These are phyloP conservation scores for Telopea speciosissima DNA, from an alignment of 177 flowering plant genomes.

Conservation along the genomic window DNA sequence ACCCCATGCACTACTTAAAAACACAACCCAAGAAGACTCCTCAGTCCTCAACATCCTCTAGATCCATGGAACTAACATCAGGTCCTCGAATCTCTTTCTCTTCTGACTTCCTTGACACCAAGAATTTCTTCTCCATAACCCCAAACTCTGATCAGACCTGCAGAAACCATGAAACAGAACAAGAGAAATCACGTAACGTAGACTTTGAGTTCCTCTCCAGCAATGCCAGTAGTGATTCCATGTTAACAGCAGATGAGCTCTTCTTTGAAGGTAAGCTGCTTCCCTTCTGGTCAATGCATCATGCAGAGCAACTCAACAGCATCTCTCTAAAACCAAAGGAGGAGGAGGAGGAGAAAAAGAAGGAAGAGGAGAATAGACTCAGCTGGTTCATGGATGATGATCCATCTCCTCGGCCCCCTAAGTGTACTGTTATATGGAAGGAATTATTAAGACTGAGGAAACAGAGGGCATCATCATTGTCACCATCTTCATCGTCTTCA, in stretches of 20 bases:
- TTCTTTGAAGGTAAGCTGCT: constrained; percentile 77
- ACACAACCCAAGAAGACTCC: constrained; percentile 9
- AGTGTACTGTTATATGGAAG: constrained; percentile 85
- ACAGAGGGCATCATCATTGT: constrained; percentile 38
- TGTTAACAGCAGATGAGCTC: constrained; percentile 79
- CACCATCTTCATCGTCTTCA: constrained; percentile 50
- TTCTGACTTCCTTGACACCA: constrained; percentile 54
- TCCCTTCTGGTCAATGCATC: constrained; percentile 68
- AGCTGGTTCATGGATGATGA: constrained; percentile 78
- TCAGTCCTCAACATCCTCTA: constrained; percentile 8
- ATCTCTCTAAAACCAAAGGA: constrained; percentile 35
- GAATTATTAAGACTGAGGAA: constrained; percentile 74
- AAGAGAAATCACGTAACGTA: constrained; percentile 22
- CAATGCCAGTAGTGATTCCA: constrained; percentile 21
- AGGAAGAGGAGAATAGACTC: constrained; percentile 25
- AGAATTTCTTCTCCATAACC: constrained; percentile 46
- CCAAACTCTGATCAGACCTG: constrained; percentile 23
- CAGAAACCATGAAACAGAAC: constrained; percentile 11
- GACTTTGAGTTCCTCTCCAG: constrained; percentile 80
- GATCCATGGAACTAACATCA: constrained; percentile 29
- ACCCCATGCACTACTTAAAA: constrained; percentile 15
- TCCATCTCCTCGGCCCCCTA: constrained; percentile 94
- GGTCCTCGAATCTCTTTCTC: constrained; percentile 85
- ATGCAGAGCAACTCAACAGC: constrained; percentile 46
- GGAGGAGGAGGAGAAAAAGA: constrained; percentile 13